Evolutionary conservation across 345 rosid genomes (phyloP).

Genomic region (Populus davidiana): DNA sequence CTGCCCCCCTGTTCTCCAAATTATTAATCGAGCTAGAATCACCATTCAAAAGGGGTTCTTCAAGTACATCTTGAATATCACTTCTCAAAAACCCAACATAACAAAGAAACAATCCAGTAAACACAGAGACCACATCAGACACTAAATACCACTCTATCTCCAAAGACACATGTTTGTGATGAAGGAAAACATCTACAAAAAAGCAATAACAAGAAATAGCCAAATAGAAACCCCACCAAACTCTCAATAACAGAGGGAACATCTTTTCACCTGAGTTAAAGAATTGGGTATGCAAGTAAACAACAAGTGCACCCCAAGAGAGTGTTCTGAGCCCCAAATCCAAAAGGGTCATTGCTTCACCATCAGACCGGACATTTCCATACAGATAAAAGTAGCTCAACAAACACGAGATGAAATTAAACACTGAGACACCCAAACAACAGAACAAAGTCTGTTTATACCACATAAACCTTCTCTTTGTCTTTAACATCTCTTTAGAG

Average conservation of each 20-base stretch:
- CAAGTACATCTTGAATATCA: slow-evolving; percentile 32
- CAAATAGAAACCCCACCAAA: slow-evolving; percentile 68
- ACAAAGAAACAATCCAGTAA: slow-evolving; percentile 53
- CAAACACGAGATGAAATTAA: slow-evolving; percentile 46
- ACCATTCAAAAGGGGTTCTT: slow-evolving; percentile 42
- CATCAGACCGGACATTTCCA: slow-evolving; percentile 54
- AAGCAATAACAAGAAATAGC: slow-evolving; percentile 58
- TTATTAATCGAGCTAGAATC: neutral
- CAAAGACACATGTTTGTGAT: slow-evolving; percentile 22
- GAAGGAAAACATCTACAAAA: slow-evolving; percentile 46
- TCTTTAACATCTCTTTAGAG: neutral
- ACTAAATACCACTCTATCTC: slow-evolving; percentile 27
- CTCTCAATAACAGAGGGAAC: slow-evolving; percentile 51
- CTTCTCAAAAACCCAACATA: slow-evolving; percentile 42
- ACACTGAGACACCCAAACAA: slow-evolving; percentile 49
- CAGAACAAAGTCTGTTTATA: slow-evolving; percentile 45
- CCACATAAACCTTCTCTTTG: slow-evolving; percentile 1
- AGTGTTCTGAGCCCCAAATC: slow-evolving; percentile 56
- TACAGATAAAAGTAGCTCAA: slow-evolving; percentile 66
- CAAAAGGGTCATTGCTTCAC: slow-evolving; percentile 43
- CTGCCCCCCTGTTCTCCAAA: slow-evolving; percentile 21
- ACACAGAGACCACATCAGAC: slow-evolving; percentile 49
- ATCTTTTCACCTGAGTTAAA: slow-evolving; percentile 26
- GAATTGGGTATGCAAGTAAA: slow-evolving; percentile 31
- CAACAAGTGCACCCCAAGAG: slow-evolving; percentile 57